phyloP scores from a whole-genome alignment of 129 eudicot species.

The Rutidosis leptorrhynchoides region DNA sequence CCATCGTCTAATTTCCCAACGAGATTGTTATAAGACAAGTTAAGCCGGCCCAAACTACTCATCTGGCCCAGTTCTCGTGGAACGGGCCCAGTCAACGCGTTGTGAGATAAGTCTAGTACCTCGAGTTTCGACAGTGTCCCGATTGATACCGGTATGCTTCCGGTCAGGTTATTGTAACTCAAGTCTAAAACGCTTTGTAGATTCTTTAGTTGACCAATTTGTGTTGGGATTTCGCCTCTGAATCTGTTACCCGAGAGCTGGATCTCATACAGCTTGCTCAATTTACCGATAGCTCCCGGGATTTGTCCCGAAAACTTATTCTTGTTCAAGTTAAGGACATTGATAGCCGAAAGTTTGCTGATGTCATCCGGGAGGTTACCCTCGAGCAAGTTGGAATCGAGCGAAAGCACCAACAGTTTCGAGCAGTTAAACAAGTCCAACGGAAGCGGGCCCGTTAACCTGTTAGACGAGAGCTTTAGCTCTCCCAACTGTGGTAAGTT shows the following conservation, averaged over 20 bases:
- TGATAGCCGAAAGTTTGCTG: conserved; percentile 73
- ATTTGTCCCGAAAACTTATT: conserved; percentile 68
- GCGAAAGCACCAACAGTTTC: conserved; percentile 66
- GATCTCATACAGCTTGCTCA: conserved; percentile 78
- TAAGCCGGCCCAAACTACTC: conserved; percentile 79
- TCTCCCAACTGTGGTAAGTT: conserved; percentile 72
- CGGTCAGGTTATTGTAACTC: conserved; percentile 74
- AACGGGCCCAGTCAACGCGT: conserved; percentile 62
- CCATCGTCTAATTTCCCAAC: conserved; percentile 61
- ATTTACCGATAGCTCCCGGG: conserved; percentile 61
- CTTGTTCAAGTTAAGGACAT: conserved; percentile 60
- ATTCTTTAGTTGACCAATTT: conserved; percentile 68
- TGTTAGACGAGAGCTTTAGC: conserved; percentile 72
- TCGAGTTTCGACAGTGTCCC: conserved; percentile 77
- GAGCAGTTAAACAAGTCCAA: conserved; percentile 66
- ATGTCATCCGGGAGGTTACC: conserved; percentile 74
- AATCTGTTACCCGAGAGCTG: conserved; percentile 65
- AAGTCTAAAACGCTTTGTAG: conserved; percentile 78
- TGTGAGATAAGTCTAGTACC: conserved; percentile 75
- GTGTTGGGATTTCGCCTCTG: conserved; percentile 61
- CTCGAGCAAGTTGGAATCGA: conserved; percentile 54
- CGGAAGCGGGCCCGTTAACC: conserved; percentile 62
- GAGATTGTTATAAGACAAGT: conserved; percentile 77
- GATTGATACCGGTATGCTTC: conserved; percentile 60
- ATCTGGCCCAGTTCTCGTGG: conserved; percentile 62